A percentile compares a stretch with the other conserved stretches of the same genome.
Evolutionary conservation across 108 stramenopile species (phyloP).

Genomic region (Cyclotella kingstonii): DNA sequence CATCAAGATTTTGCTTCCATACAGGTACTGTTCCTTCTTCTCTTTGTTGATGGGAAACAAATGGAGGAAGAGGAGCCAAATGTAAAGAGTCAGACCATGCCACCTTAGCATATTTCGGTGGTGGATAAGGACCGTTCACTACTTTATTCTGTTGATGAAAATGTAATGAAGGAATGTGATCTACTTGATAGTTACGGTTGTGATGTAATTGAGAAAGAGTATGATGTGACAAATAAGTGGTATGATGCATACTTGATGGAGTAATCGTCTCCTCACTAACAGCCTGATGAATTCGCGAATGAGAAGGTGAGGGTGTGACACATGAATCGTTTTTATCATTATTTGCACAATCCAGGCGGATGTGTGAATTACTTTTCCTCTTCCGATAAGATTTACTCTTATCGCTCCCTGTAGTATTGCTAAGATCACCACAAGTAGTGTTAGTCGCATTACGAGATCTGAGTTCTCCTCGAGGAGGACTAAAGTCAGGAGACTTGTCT

Average conservation of each 20-base stretch:
- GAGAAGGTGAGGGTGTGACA: slow-evolving; percentile 28
- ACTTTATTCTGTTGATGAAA: neutral
- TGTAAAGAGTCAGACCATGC: slow-evolving; percentile 9
- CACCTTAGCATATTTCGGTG: neutral
- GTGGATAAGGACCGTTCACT: neutral
- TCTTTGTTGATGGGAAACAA: slow-evolving; percentile 16
- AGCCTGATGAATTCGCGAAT: slow-evolving; percentile 14
- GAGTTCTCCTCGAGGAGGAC: slow-evolving; percentile 19
- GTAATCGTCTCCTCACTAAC: slow-evolving; percentile 22
- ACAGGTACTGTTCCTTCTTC: neutral
- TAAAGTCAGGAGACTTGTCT: slow-evolving; percentile 13
- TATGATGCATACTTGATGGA: slow-evolving; percentile 18
- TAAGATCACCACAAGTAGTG: neutral
- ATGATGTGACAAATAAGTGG: neutral
- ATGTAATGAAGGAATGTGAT: slow-evolving; percentile 1
- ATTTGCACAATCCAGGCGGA: too few relatives aligned
- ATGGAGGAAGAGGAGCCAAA: slow-evolving; percentile 25
- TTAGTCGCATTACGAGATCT: slow-evolving; percentile 3
- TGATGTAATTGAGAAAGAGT: neutral
- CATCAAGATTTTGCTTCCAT: neutral
- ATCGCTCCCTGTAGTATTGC: neutral
- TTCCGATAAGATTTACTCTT: too few relatives aligned
- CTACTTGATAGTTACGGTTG: too few relatives aligned
- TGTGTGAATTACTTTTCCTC: neutral
- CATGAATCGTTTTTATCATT: neutral